Base-by-base conservation (phyloP, 352 stramenopile species). In the Thraustochytrium sp. region DNA sequence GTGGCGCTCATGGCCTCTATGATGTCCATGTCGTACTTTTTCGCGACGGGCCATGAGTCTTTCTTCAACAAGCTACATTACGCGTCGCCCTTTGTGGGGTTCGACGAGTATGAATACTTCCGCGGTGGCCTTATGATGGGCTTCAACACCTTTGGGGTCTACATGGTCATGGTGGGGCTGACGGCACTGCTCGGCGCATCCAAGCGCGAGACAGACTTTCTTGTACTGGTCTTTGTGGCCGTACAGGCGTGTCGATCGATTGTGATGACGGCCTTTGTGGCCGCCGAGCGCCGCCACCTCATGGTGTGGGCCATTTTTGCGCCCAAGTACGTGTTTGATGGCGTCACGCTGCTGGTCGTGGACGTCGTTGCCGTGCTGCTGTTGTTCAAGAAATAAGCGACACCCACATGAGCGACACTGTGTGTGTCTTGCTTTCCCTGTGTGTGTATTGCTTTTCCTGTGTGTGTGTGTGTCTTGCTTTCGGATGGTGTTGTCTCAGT, bases 301-400 rank as follows among this genome's bases (percentile, higher is more conserved):
- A 96, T 97, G 92, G 92, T 97, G 48, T 97, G 93, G 93, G 92
- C 92, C 13, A 95, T 97, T 68, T 97, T 97, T 85, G 92, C 93
- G 2, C 80, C 80, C 13, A 85, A 85, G 38, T 85, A 85, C 84
- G 65, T 84, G 0, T 85, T 85, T 53, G 80, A 85, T 29, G 54
- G 46, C 37, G 65, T 85, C 8, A 72, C 46, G 26, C 44, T 85
- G 8, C 38, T 85, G 21, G 49, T 85, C 9, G 36, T 85, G 4
- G 77, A 64, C 31, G 77, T 44, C 36, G 18, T 76, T 11, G 18
- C 44, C 16, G 11, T 82, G 23, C 40, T 73, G 26, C 34, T 40
- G 2, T 31, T n/a, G 21, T 18, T 29, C 34, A 65, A 65, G 2
- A n/a, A n/a, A n/a, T n/a, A n/a, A n/a, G n/a, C n/a, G n/a, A n/a